Percentiles rank a stretch among this genome's conserved stretches.
Conservation (phyloP, 108 stramenopile genomes). For the Schizochytrium sp. region DNA sequence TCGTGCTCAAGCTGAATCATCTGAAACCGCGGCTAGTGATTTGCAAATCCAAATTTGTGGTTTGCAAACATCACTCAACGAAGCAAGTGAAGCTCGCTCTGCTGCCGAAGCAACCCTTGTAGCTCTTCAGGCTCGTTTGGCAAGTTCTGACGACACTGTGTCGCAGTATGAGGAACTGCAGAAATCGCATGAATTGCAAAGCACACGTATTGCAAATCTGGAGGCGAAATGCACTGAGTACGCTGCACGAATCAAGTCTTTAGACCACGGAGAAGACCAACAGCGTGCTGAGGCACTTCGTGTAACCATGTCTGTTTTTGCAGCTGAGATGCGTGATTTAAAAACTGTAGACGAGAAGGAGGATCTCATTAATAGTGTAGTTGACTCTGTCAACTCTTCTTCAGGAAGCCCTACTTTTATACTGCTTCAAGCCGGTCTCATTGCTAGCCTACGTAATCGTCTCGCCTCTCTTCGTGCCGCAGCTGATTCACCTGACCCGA, state of each 20-base stretch:
- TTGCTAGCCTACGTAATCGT: constrained; percentile 1
- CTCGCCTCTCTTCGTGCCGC: background rate
- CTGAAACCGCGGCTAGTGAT: background rate
- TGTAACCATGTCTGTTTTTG: background rate
- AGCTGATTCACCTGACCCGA: background rate
- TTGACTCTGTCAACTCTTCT: background rate
- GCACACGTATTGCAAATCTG: background rate
- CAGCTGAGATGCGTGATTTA: background rate
- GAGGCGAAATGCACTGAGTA: background rate
- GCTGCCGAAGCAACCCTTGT: no score
- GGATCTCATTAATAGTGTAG: background rate
- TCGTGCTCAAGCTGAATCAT: background rate
- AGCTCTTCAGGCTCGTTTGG: background rate
- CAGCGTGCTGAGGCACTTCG: background rate
- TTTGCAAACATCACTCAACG: no score
- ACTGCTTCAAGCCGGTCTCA: constrained; percentile 14
- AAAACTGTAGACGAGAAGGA: background rate
- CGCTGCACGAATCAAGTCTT: background rate
- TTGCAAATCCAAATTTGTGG: background rate
- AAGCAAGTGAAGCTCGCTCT: no score
- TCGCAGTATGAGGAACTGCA: background rate
- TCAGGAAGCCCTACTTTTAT: background rate
- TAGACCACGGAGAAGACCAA: background rate
- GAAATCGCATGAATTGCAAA: background rate
- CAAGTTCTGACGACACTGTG: background rate